Conservation (phyloP, 306 rosid species). For the Acmispon strigosus region DNA sequence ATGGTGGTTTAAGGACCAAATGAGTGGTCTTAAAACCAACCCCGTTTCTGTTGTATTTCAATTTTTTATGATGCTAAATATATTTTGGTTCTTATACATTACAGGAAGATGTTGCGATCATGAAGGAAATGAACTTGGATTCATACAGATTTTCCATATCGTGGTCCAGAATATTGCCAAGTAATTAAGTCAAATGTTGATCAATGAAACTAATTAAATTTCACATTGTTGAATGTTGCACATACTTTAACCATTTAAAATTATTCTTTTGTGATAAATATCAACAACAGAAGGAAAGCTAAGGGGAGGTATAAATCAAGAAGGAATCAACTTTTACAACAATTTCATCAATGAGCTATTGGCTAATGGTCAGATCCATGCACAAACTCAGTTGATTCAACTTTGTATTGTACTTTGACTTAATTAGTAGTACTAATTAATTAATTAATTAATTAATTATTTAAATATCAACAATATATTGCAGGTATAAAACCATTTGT, state of each 20-base stretch:
- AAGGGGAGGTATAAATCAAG: slow-evolving; percentile 48
- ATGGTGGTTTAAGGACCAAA: no score
- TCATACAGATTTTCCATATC: slow-evolving; percentile 66
- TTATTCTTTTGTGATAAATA: neutral
- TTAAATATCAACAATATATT: neutral
- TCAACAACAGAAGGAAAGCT: slow-evolving; percentile 39
- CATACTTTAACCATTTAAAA: neutral
- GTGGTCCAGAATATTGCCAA: slow-evolving; percentile 66
- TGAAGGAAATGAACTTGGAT: slow-evolving; percentile 53
- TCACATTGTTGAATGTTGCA: neutral
- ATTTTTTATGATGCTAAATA: neutral
- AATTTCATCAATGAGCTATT: slow-evolving; percentile 48
- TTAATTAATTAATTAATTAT: no score
- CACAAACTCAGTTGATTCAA: neutral
- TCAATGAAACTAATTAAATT: neutral
- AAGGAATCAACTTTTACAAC: slow-evolving; percentile 52
- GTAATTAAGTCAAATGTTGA: slow-evolving; percentile 39
- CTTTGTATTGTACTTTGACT: neutral
- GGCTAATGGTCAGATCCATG: slow-evolving; percentile 30
- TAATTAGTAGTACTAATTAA: neutral
- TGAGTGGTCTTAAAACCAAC: no score
- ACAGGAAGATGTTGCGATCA: slow-evolving; percentile 54
- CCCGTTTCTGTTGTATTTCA: no score
- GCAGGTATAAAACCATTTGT: slow-evolving; percentile 43
- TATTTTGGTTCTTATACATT: neutral